These are phyloP conservation scores for Agroathelia rolfsii DNA, from an alignment of 1,284 basidiomycete genomes.

Conservation along the genomic window DNA sequence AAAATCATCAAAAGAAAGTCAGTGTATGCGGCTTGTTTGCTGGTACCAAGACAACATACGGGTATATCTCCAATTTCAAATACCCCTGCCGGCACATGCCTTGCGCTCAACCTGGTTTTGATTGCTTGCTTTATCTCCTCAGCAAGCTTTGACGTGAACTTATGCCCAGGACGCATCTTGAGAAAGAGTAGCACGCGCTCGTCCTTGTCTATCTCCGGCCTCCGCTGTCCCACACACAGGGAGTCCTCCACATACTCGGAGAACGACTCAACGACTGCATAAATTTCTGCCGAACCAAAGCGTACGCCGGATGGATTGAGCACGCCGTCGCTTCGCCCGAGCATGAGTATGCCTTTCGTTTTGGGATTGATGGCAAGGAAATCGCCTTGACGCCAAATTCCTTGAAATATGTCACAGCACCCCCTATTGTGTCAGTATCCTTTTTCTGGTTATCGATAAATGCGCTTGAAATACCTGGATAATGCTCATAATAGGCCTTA, in stretches of 20 bases:
- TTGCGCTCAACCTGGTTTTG: conserved; percentile 53
- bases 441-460: conserved; percentile 1
- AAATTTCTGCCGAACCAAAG: conserved; percentile 85
- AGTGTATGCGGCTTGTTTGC: conserved; percentile 1
- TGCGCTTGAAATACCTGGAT: conserved; percentile 34
- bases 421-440: background rate
- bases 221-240: conserved; percentile 75
- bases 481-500: conserved; percentile 70
- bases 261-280: conserved; percentile 66
- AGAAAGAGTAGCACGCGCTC: conserved; percentile 83
- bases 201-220: conserved; percentile 61
- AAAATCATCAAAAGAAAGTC: conserved; percentile 2
- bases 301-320: conserved; percentile 82
- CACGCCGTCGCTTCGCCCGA: conserved; percentile 63
- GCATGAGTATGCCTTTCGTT: conserved; percentile 51
- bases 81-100: conserved; percentile 65
- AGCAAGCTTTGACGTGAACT: conserved; percentile 38
- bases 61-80: conserved; percentile 56
- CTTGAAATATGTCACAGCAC: conserved; percentile 22
- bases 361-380: conserved; percentile 55
- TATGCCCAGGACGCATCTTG: conserved; percentile 53
- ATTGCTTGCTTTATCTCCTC: conserved; percentile 51
- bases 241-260: conserved; percentile 53
- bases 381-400: conserved; percentile 62
- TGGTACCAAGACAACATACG: conserved; percentile 26